phyloP scores from a whole-genome alignment of 2,329 filamentous ascomycete genomes.

The Balansia obtecta region DNA sequence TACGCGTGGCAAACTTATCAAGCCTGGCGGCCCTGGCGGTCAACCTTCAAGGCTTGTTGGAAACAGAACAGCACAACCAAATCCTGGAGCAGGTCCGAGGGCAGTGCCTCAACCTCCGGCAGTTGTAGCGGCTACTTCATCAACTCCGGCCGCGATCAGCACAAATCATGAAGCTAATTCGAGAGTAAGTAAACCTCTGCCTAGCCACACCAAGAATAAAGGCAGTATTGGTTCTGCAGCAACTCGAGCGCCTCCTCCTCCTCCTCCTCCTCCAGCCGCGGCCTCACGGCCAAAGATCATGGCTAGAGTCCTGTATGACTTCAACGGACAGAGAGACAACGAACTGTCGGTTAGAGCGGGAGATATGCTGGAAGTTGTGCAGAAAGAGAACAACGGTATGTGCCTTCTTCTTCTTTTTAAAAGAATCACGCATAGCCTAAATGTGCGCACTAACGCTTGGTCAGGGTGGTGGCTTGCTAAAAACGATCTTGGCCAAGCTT shows the following conservation, averaged over 20 bases:
- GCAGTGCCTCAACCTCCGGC: constrained; percentile 23
- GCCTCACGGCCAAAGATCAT: constrained; percentile 53
- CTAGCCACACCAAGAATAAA: constrained; percentile 42
- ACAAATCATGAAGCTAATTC: constrained; percentile 2
- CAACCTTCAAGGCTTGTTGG: constrained; percentile 59
- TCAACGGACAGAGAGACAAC: constrained; percentile 70
- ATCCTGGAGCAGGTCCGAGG: constrained; percentile 24
- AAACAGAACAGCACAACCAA: constrained; percentile 31
- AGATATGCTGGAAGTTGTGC: constrained; percentile 77
- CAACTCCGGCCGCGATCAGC: neutral
- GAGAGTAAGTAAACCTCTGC: constrained; percentile 18
- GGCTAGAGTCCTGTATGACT: constrained; percentile 88
- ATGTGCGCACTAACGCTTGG: constrained; percentile 12
- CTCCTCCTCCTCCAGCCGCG: constrained; percentile 45
- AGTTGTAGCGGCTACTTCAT: constrained; percentile 9
- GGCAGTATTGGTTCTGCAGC: constrained; percentile 38
- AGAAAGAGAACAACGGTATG: constrained; percentile 91
- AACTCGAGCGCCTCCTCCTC: constrained; percentile 48
- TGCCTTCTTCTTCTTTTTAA: neutral
- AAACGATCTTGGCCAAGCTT: constrained; percentile 62
- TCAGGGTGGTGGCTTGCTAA: constrained; percentile 94
- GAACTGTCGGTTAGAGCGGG: constrained; percentile 72
- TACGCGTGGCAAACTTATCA: constrained; percentile 84
- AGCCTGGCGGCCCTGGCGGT: constrained; percentile 75
- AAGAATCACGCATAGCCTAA: neutral